These are phyloP conservation scores for Pezicula radicicola DNA, from an alignment of 2,329 filamentous ascomycete species.

Conservation along the genomic window DNA sequence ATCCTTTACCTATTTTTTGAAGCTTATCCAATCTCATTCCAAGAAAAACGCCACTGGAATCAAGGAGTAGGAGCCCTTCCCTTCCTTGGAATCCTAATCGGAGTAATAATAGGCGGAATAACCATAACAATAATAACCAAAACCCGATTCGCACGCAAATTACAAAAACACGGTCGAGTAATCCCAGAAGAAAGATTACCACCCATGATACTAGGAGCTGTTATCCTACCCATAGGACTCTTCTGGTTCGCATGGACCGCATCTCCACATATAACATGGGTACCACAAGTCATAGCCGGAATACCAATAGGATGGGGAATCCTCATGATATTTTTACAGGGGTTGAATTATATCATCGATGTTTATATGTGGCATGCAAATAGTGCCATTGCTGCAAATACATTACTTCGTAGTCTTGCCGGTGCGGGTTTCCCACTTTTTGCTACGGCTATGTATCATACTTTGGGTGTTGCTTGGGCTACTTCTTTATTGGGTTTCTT, in stretches of 20 bases:
- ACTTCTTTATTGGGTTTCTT: conserved; percentile 35
- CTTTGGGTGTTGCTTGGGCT: conserved; percentile 37
- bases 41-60: conserved; percentile 36
- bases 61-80: conserved; percentile 36
- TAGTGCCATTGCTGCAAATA: conserved; percentile 17
- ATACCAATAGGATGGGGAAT: conserved; percentile 39
- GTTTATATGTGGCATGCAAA: conserved; percentile 33
- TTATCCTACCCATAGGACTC: conserved; percentile 41
- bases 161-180: conserved; percentile 27
- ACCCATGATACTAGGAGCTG: conserved; percentile 42
- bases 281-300: conserved; percentile 37
- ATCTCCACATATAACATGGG: conserved; percentile 33
- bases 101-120: conserved; percentile 25
- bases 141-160: conserved; percentile 30
- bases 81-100: conserved; percentile 39
- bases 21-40: conserved; percentile 44
- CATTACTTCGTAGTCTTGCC: conserved; percentile 26
- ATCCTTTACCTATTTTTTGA: conserved; percentile 39
- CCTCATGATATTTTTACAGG: conserved; percentile 42
- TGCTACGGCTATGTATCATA: conserved; percentile 34
- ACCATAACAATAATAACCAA: conserved; percentile 24
- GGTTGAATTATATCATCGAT: conserved; percentile 42
- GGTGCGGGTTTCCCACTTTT: conserved; percentile 29
- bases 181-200: conserved; percentile 43
- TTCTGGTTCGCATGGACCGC: conserved; percentile 52